Evolutionary conservation across 2,329 filamentous ascomycete genomes (phyloP).

Genomic region (Piedraia hortae): DNA sequence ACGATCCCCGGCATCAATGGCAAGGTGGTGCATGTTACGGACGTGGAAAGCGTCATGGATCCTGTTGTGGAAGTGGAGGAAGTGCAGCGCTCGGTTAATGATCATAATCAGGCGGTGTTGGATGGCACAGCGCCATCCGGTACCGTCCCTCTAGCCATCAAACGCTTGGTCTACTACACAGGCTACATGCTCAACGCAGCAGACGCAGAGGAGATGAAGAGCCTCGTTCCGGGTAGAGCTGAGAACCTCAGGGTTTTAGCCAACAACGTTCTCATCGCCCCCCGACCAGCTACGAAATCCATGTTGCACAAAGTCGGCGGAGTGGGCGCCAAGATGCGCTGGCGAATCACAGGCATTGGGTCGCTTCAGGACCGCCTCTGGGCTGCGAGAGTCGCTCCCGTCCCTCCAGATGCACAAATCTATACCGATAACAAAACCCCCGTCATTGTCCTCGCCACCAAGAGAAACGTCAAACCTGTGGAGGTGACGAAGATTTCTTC

Average conservation of each 20-base stretch:
- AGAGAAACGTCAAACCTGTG: conserved; percentile 44
- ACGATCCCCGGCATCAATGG: conserved; percentile 30
- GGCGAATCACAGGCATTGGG: conserved; percentile 55
- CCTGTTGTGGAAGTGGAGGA: conserved; percentile 56
- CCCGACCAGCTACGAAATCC: conserved; percentile 40
- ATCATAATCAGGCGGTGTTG: conserved; percentile 42
- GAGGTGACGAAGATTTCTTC: conserved; percentile 60
- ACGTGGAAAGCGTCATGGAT: conserved; percentile 44
- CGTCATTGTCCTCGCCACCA: conserved; percentile 56
- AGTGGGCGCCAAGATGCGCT: conserved; percentile 54
- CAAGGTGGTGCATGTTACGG: conserved; percentile 67
- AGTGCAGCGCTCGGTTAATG: conserved; percentile 69
- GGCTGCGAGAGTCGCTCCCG: conserved; percentile 55
- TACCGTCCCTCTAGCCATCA: conserved; percentile 36
- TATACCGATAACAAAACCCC: conserved; percentile 60
- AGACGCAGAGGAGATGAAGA: conserved; percentile 44
- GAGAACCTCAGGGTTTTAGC: conserved; percentile 55
- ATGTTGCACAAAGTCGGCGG: conserved; percentile 68
- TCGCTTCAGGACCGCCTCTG: conserved; percentile 58
- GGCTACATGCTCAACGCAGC: conserved; percentile 55
- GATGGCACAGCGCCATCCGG: conserved; percentile 18
- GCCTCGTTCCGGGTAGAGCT: conserved; percentile 36
- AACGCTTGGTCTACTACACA: conserved; percentile 73
- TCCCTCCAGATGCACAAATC: conserved; percentile 35
- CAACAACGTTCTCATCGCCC: conserved; percentile 75